Base-by-base conservation (phyloP, 2,329 filamentous ascomycete species). In the Neodidymelliopsis sp. region DNA sequence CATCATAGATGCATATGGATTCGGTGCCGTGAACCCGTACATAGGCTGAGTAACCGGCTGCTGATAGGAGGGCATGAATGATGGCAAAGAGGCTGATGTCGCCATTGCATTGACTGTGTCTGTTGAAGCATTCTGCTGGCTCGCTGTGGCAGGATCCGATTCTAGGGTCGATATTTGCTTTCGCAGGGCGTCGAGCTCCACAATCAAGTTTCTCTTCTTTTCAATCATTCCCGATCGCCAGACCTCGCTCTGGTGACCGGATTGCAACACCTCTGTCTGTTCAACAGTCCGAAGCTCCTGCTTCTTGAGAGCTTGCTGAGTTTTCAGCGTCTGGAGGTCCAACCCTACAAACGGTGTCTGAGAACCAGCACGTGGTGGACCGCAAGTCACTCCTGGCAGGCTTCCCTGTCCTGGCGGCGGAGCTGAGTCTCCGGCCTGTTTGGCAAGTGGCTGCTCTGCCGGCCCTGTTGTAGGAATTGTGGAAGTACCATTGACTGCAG, bases 221-320 rank as follows among this genome's bases (percentile, higher is more conserved):
- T 67, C 63, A 13, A 74, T 71, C 48, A 72, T 68, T 13, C 46
- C 45, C 5, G 57, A 53, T 35, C 70, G 66, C 67, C 70, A 73
- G 8, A 55, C 53, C 8, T 69, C 62, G n/a, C 51, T 63, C 34
- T 73, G 65, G 11, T 66, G 61, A 23, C 59, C 55, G 7, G 67
- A 59, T 51, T 73, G 66, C 9, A 72, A 46, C 0, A 72, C 66
- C 35, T 73, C 70, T 11, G 66, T 67, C 48, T 72, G 70, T 45
- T 74, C 70, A 4, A 74, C 62, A 6, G 53, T 59, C 6, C 67
- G 64, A 31, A 71, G 69, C 53, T 71, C 67, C 30, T 68, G 62
- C 44, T 65, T 70, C 57, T 67, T 71, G 33, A 62, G 28, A 1
- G 55, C 49, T 23, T 71, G 66, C 38, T 67, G 63, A 15, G 61